phyloP scores from a whole-genome alignment of 164 flowering plant species.

The Protea cynaroides region DNA sequence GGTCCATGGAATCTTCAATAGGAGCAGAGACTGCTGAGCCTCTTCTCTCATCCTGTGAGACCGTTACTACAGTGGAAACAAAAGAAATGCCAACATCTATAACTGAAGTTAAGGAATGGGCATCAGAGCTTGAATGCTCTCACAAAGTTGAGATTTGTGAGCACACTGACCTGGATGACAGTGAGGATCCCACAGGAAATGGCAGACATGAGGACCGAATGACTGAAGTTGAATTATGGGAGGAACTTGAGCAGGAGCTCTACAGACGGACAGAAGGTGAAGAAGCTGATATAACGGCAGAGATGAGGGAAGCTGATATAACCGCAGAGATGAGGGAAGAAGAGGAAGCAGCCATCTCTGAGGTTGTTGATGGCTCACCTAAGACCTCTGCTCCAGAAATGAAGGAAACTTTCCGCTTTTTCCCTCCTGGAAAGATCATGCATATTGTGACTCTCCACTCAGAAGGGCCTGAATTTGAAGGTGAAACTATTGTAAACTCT shows the following conservation, averaged over 20 bases:
- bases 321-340: slow-evolving; percentile 66
- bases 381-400: slow-evolving; percentile 41
- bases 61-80: slow-evolving; percentile 20
- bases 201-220: slow-evolving; percentile 46
- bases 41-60: slow-evolving; percentile 27
- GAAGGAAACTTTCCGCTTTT: slow-evolving; percentile 80
- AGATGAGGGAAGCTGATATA: slow-evolving; percentile 48
- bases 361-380: slow-evolving; percentile 35
- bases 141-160: slow-evolving; percentile 21
- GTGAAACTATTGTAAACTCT: slow-evolving; percentile 17
- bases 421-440: slow-evolving; percentile 90
- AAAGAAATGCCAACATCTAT: slow-evolving; percentile 39
- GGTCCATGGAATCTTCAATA: slow-evolving; percentile 23
- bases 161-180: slow-evolving; percentile 22
- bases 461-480: slow-evolving; percentile 21
- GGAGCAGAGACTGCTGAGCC: slow-evolving; percentile 37
- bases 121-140: slow-evolving; percentile 35
- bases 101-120: slow-evolving; percentile 32
- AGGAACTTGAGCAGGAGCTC: slow-evolving; percentile 80
- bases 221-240: slow-evolving; percentile 91
- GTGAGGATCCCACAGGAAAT: slow-evolving; percentile 35
- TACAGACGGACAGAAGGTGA: slow-evolving; percentile 32
- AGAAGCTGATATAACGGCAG: slow-evolving; percentile 42
- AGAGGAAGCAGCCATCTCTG: slow-evolving; percentile 72
- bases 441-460: slow-evolving; percentile 49